These are phyloP conservation scores for Rhodosporidiobolus sp. DNA, from an alignment of 768 basidiomycete species.

Conservation along the genomic window DNA sequence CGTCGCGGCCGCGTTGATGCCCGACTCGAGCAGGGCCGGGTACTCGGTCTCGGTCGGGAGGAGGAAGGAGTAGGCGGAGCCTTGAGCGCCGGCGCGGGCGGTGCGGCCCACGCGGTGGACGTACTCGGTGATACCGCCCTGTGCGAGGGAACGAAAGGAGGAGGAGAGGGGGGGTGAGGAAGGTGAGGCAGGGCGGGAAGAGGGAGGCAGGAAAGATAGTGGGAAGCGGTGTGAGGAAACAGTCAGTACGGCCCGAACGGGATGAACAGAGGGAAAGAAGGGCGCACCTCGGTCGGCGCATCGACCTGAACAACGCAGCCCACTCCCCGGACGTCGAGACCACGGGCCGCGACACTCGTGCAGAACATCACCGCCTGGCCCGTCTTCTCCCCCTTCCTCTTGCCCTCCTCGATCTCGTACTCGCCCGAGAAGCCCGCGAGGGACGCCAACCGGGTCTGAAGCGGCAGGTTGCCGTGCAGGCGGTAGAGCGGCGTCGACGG, in stretches of 20 bases:
- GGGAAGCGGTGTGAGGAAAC: no score
- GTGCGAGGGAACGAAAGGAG: neutral
- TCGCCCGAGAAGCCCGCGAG: conserved; percentile 71
- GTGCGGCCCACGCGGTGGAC: conserved; percentile 96
- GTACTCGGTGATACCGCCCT: conserved; percentile 88
- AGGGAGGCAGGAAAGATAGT: neutral
- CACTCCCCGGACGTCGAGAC: conserved; percentile 90
- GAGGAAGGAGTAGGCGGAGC: conserved; percentile 92
- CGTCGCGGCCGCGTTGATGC: conserved; percentile 62
- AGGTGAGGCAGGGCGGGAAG: neutral
- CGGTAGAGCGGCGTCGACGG: conserved; percentile 79
- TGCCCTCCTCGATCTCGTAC: conserved; percentile 45
- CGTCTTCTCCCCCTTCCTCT: conserved; percentile 45
- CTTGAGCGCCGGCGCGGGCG: conserved; percentile 90
- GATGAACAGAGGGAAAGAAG: no score
- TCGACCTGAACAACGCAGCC: conserved; percentile 94
- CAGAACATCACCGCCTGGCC: conserved; percentile 76
- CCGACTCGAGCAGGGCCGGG: conserved; percentile 82
- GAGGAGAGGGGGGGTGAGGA: neutral
- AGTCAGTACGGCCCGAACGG: no score
- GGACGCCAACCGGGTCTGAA: conserved; percentile 71
- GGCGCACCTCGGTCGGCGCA: conserved; percentile 77
- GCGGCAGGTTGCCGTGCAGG: conserved; percentile 87
- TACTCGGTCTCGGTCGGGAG: conserved; percentile 80
- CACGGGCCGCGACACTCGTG: conserved; percentile 97